These are phyloP conservation scores for Lepidopterella palustris DNA, from an alignment of 495 filamentous ascomycete genomes.

Conservation along the genomic window DNA sequence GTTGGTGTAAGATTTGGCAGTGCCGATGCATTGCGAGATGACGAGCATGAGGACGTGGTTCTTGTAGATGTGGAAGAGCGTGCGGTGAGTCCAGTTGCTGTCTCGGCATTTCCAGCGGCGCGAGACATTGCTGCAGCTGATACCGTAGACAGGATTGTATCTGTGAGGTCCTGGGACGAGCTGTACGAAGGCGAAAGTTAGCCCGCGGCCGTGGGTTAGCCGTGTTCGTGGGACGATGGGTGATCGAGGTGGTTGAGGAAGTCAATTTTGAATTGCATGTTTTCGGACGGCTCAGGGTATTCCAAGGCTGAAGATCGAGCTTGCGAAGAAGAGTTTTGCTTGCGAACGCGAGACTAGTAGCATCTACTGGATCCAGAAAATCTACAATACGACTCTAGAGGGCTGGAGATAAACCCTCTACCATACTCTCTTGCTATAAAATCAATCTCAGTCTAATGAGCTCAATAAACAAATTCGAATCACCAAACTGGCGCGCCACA, in stretches of 20 bases:
- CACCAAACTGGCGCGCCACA: not conserved
- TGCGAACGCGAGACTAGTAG: conserved; percentile 44
- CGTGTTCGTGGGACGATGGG: conserved; percentile 43
- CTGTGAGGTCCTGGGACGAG: conserved; percentile 42
- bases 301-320: too few species aligned
- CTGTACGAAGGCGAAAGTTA: conserved; percentile 52
- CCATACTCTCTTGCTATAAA: conserved; percentile 31
- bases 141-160: conserved; percentile 43
- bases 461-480: not conserved
- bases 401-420: conserved; percentile 41
- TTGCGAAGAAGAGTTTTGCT: conserved; percentile 42
- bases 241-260: conserved; percentile 46
- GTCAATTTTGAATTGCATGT: conserved; percentile 36
- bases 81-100: conserved; percentile 44
- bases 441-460: not conserved
- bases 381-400: conserved; percentile 43
- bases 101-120: conserved; percentile 46
- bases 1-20: conserved; percentile 40
- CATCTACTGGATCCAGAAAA: conserved; percentile 41
- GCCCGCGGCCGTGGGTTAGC: conserved; percentile 46
- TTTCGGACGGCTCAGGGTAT: conserved; percentile 34
- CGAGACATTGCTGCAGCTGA: conserved; percentile 38
- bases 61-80: conserved; percentile 46
- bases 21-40: conserved; percentile 42
- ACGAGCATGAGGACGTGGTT: conserved; percentile 50